These are phyloP conservation scores for Letharia lupina DNA, from an alignment of 495 filamentous ascomycete genomes.

Conservation along the genomic window DNA sequence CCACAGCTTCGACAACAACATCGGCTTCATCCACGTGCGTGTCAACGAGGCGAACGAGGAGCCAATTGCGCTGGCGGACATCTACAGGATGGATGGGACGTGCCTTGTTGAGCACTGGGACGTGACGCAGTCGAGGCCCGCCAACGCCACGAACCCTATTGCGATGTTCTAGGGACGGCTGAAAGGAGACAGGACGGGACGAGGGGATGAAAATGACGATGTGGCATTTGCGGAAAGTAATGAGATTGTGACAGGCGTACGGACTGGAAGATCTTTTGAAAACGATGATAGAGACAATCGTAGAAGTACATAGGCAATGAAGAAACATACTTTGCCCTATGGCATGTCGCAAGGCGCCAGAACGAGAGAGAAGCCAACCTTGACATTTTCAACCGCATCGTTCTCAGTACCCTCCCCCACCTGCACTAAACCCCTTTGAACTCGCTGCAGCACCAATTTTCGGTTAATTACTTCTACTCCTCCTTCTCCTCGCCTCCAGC, in stretches of 20 bases:
- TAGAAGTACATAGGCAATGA: neutral
- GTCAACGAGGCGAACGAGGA: conserved; percentile 8
- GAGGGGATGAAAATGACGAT: neutral
- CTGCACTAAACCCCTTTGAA: neutral
- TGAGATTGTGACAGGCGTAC: neutral
- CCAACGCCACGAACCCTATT: conserved; percentile 20
- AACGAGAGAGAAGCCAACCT: neutral
- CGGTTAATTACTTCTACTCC: neutral
- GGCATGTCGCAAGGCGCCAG: neutral
- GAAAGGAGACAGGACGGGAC: neutral
- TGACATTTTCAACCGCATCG: neutral
- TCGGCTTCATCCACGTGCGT: conserved; percentile 16
- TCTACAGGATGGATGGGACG: conserved; percentile 20
- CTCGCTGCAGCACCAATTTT: neutral
- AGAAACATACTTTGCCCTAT: neutral
- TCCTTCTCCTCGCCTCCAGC: conserved; percentile 19
- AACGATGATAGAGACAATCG: neutral
- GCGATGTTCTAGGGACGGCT: conserved; percentile 15
- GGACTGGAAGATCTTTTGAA: neutral
- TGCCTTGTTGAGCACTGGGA: conserved; percentile 23
- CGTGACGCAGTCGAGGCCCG: conserved; percentile 15
- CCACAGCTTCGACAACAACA: conserved; percentile 17
- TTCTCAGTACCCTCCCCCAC: neutral
- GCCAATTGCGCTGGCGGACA: conserved; percentile 18
- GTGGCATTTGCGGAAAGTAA: neutral